These are phyloP conservation scores for Trichoderma gracile DNA, from an alignment of 2,329 filamentous ascomycete genomes.

Conservation along the genomic window DNA sequence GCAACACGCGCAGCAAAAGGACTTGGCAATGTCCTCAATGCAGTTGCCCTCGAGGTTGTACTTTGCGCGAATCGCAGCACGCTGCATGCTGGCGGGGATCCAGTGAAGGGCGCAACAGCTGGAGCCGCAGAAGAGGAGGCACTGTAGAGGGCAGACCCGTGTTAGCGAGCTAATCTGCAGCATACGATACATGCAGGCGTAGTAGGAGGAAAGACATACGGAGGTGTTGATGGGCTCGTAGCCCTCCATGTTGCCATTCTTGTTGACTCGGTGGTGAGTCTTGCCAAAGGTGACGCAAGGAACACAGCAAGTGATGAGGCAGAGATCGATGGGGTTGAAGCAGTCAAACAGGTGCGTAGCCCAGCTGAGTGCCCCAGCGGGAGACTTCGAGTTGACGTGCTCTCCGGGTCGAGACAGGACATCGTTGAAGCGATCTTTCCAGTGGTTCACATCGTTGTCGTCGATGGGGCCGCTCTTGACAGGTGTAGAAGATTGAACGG, in stretches of 20 bases:
- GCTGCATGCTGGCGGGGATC: conserved; percentile 48
- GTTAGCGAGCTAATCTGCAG: conserved; percentile 18
- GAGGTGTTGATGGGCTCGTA: conserved; percentile 51
- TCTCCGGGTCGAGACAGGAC: conserved; percentile 46
- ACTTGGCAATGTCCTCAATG: conserved; percentile 43
- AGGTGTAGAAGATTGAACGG: conserved; percentile 24
- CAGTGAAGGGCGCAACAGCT: conserved; percentile 45
- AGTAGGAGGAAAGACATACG: conserved; percentile 36
- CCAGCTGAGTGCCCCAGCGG: conserved; percentile 43
- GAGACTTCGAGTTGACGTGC: conserved; percentile 46
- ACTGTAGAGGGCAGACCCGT: conserved; percentile 34
- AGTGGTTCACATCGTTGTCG: conserved; percentile 47
- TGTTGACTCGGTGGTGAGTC: conserved; percentile 48
- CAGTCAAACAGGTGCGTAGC: conserved; percentile 46
- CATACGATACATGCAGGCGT: too few species aligned
- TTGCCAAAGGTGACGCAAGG: conserved; percentile 53
- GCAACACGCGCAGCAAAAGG: conserved; percentile 51
- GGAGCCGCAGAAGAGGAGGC: conserved; percentile 47
- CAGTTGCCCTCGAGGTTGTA: conserved; percentile 49
- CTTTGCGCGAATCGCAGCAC: conserved; percentile 47
- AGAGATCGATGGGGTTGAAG: conserved; percentile 47
- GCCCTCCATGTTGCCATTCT: conserved; percentile 43
- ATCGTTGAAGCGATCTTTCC: conserved; percentile 47
- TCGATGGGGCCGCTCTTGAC: conserved; percentile 39
- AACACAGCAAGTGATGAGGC: conserved; percentile 48